These are phyloP conservation scores for Actinomortierella wolfii DNA, from an alignment of 371 early-diverging fungal genomes.

Conservation along the genomic window DNA sequence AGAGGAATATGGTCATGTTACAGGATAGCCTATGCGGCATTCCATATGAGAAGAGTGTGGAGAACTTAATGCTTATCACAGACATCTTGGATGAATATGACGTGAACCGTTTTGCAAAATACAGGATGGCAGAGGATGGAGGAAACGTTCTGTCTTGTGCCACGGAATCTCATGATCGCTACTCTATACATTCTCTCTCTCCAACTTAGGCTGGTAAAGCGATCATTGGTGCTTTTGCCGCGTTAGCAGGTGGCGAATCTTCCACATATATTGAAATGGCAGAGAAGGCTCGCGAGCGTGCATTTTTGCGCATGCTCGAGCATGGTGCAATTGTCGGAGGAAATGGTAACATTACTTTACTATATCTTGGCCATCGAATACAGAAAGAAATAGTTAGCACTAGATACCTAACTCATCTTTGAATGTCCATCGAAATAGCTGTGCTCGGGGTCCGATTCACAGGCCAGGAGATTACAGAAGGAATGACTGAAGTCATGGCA, in stretches of 20 bases:
- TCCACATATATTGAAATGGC: conserved; percentile 45
- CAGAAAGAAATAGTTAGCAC: too few relatives aligned
- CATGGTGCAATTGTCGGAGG: conserved; percentile 43
- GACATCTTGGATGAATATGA: neutral
- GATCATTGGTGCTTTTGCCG: conserved; percentile 29
- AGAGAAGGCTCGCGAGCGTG: conserved; percentile 45
- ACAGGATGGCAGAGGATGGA: too few relatives aligned
- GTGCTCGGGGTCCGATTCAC: conserved; percentile 43
- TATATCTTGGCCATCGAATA: too few relatives aligned
- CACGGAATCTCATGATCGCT: neutral
- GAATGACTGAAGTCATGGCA: conserved; percentile 43
- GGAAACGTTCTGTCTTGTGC: neutral
- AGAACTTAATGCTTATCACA: neutral
- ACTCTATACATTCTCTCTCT: neutral
- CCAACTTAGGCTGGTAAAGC: conserved; percentile 37
- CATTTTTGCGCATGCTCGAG: conserved; percentile 37
- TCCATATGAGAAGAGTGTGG: too few relatives aligned
- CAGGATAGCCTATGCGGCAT: neutral
- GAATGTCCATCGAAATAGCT: conserved; percentile 11
- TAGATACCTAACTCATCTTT: too few relatives aligned
- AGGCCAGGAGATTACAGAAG: conserved; percentile 40
- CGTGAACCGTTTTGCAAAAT: too few relatives aligned
- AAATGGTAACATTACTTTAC: conserved; percentile 32
- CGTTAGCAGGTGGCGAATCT: conserved; percentile 37
- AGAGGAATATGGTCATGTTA: neutral